Evolutionary conservation across 257 asterid genomes (phyloP), one percentile per base, ranked within the genome.

Genomic region (Schizonepeta tenuifolia): DNA sequence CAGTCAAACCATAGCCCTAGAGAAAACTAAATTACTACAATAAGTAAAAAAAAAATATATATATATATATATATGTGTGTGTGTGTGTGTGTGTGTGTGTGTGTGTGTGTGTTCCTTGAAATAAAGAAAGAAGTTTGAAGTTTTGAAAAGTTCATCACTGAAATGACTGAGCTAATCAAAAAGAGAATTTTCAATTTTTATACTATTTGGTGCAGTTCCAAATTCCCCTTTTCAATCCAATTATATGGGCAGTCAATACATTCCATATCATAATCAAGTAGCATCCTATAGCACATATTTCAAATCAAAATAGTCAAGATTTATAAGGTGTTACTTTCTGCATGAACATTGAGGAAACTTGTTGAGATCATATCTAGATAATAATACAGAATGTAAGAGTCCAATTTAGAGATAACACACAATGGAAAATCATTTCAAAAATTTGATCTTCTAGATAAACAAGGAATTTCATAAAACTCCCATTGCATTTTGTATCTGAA

Each of bases 1-100:
- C 99, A 6, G 99, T 94, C 89, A 94, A 57, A 33, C 97, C 99
- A 82, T 88, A 94, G 13, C 99, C 99, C 99, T 94, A 57, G 71
- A 60, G 71, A 64, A 14, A 22, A 53, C 28, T n/a, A 64, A 53
- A 24, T 54, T 65, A 65, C 17, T 40, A 40, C 21, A 35, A 10
- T 41, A 11, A 18, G 24, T 36, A 17, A n/a, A 41, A 41, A 10
- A 4, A 62, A 24, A 64, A 15, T 26, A 65, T 10, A 6, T 46
- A 17, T 62, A n/a, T n/a, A n/a, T n/a, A n/a, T n/a, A n/a, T n/a
- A n/a, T n/a, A n/a, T n/a, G n/a, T n/a, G n/a, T n/a, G n/a, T n/a
- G n/a, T n/a, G n/a, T n/a, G n/a, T n/a, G n/a, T n/a, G n/a, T n/a
- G n/a, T n/a, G n/a, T n/a, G n/a, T n/a, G n/a, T n/a, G n/a, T n/a